Percentiles rank a stretch among this genome's conserved stretches.
Conservation (phyloP, 1,284 basidiomycete species). For the Boletus semigastroideus region DNA sequence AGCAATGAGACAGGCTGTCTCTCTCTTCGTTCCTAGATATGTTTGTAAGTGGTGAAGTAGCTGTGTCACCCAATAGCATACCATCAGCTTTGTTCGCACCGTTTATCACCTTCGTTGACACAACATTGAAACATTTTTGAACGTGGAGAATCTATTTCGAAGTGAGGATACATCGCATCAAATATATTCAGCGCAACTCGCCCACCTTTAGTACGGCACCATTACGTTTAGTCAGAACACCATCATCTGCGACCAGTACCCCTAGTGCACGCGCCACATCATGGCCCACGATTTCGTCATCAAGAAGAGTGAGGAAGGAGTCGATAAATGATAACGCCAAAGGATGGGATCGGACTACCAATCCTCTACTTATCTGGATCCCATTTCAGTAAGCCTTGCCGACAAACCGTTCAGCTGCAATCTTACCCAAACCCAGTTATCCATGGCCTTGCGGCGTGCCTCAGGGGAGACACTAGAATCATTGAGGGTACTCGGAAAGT, state of each 20-base stretch:
- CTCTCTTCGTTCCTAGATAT: constrained; percentile 43
- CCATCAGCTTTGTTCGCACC: constrained; percentile 51
- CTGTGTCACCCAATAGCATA: constrained; percentile 31
- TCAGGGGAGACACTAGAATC: constrained; percentile 31
- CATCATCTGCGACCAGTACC: constrained; percentile 57
- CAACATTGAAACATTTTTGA: constrained; percentile 78
- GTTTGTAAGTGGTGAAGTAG: constrained; percentile 3
- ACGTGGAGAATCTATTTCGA: constrained; percentile 72
- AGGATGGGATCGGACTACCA: constrained; percentile 75
- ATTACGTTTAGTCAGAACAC: constrained; percentile 73
- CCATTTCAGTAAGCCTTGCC: constrained; percentile 13
- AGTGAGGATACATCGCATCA: neutral
- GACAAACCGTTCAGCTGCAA: neutral
- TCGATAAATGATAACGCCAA: constrained; percentile 58
- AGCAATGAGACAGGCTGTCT: constrained; percentile 80
- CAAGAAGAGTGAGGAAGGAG: constrained; percentile 67
- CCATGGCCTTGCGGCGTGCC: constrained; percentile 53
- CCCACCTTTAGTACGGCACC: constrained; percentile 74
- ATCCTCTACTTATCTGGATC: constrained; percentile 68
- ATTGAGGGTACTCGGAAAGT: constrained; percentile 50
- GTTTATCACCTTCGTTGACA: constrained; percentile 75
- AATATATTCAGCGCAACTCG: neutral
- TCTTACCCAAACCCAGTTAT: constrained; percentile 70
- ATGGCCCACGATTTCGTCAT: constrained; percentile 57
- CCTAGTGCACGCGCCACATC: constrained; percentile 76